Conservation (phyloP, 2,329 filamentous ascomycete species). For the Colletotrichum scovillei region DNA sequence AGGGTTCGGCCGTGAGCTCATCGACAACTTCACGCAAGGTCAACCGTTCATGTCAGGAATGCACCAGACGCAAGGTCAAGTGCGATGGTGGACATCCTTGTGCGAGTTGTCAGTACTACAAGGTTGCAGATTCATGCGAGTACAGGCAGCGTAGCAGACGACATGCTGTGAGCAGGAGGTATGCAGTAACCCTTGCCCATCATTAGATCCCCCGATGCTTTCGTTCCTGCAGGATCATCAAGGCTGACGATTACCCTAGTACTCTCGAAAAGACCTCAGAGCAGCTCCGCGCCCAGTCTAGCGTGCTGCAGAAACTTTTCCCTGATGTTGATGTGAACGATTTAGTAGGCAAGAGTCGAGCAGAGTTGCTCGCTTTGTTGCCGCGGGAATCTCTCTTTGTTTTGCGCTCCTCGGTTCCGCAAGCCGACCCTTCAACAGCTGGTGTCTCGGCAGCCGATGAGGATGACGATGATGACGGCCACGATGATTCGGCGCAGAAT, state of each 20-base stretch:
- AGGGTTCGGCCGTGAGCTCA: not conserved
- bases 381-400: conserved; percentile 6
- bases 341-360: conserved; percentile 38
- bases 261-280: conserved; percentile 42
- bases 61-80: conserved; percentile 47
- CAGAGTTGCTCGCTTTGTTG: conserved; percentile 38
- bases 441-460: conserved; percentile 1
- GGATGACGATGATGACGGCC: conserved; percentile 11
- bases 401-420: not conserved
- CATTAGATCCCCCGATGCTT: not conserved
- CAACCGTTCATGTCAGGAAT: conserved; percentile 44
- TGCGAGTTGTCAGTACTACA: conserved; percentile 50
- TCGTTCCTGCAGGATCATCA: not conserved
- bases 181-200: not conserved
- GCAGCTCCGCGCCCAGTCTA: conserved; percentile 39
- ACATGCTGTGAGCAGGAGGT: conserved; percentile 45
- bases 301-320: conserved; percentile 40
- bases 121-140: conserved; percentile 40
- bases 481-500: conserved; percentile 39
- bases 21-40: conserved; percentile 25
- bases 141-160: conserved; percentile 45
- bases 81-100: conserved; percentile 53
- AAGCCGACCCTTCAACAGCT: conserved; percentile 5
- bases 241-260: conserved; percentile 29
- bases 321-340: conserved; percentile 34